Evolutionary conservation across 164 flowering plant species (phyloP).

Genomic region (Sextonia rubra): DNA sequence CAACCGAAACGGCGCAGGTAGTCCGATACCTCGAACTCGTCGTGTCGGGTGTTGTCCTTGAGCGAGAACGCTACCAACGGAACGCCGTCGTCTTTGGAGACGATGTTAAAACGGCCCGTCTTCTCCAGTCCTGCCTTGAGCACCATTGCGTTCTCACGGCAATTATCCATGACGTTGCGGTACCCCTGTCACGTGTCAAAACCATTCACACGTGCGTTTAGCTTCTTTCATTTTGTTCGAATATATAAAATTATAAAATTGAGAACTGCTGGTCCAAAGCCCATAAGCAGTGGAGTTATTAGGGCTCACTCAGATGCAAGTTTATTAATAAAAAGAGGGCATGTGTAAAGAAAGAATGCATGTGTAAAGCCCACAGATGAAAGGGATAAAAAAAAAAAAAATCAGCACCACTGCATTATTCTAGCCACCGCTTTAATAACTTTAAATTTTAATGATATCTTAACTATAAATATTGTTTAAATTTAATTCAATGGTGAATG

Average conservation of each 20-base stretch:
- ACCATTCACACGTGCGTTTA: background rate
- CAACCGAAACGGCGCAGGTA: constrained; percentile 30
- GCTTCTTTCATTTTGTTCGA: background rate
- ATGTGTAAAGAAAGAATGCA: no score
- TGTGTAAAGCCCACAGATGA: background rate
- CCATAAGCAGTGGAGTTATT: background rate
- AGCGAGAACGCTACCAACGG: constrained; percentile 40
- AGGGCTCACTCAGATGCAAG: background rate
- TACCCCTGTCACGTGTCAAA: constrained; percentile 16
- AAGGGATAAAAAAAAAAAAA: background rate
- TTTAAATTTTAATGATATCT: no score
- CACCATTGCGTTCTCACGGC: constrained; percentile 30
- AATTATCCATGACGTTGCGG: constrained; percentile 27
- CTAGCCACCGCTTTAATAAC: no score
- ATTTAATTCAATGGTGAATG: no score
- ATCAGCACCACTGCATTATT: no score
- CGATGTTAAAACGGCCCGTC: constrained; percentile 30
- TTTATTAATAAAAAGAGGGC: background rate
- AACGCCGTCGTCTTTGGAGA: constrained; percentile 31
- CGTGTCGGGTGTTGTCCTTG: constrained; percentile 25
- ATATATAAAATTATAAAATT: no score
- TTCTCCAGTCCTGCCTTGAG: constrained; percentile 30
- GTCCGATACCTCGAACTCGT: constrained; percentile 32
- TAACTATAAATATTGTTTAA: no score
- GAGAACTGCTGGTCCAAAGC: no score